phyloP scores from a whole-genome alignment of 116 monocot genomes.

The Zostera marina region DNA sequence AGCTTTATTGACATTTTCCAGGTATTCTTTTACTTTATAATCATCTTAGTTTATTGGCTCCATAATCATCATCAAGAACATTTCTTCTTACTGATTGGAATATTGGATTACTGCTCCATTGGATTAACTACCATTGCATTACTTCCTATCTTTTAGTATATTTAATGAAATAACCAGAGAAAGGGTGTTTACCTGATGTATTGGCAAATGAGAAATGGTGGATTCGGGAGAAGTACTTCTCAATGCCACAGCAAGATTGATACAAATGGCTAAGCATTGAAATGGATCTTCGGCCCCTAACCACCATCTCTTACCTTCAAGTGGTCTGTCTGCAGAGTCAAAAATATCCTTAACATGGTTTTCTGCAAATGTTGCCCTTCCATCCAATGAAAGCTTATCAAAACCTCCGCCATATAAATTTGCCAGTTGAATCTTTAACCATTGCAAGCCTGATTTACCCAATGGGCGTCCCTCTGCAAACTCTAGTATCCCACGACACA shows the following conservation, averaged over 20 bases:
- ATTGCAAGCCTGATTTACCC: conserved; percentile 72
- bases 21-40: no score
- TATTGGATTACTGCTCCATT: no score
- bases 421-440: conserved; percentile 95
- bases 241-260: conserved; percentile 87
- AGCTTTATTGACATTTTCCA: no score
- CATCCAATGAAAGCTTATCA: conserved; percentile 77
- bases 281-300: conserved; percentile 87
- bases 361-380: conserved; percentile 63
- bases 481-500: conserved; percentile 81
- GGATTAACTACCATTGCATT: no score
- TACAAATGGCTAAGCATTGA: conserved; percentile 87
- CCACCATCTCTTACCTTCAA: conserved; percentile 93
- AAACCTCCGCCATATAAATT: conserved; percentile 80
- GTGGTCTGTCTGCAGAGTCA: conserved; percentile 91
- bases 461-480: conserved; percentile 81
- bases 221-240: conserved; percentile 82
- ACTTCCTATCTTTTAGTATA: conserved; percentile 3
- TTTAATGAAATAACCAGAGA: no score
- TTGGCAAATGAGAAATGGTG: conserved; percentile 66
- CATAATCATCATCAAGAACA: no score
- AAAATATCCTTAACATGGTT: conserved; percentile 79
- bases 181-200: conserved; percentile 53
- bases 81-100: no score
- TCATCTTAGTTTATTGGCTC: no score